phyloP scores from a whole-genome alignment of 306 rosid species.

The Cicer judaicum region DNA sequence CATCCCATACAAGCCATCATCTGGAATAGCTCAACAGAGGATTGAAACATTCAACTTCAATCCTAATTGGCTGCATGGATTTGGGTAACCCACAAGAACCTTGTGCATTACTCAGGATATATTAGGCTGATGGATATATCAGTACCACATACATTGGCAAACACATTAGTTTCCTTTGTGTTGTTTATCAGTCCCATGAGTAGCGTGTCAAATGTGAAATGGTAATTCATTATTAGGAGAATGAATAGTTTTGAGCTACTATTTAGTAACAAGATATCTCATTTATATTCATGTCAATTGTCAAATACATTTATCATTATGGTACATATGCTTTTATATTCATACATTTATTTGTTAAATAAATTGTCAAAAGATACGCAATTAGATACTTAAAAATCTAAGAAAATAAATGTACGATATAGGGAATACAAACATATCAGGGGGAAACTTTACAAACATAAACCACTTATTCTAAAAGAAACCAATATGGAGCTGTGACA shows the following conservation, averaged over 20 bases:
- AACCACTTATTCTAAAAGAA: constrained; percentile 5
- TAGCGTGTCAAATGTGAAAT: constrained; percentile 4
- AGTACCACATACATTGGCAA: neutral
- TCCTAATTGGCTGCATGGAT: constrained; percentile 4
- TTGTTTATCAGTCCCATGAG: neutral
- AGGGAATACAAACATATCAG: neutral
- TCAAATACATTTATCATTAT: neutral
- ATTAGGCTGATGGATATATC: neutral
- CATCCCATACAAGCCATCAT: constrained; percentile 4
- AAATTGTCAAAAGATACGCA: neutral
- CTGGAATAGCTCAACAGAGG: constrained; percentile 24
- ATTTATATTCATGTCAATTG: neutral
- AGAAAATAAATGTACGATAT: neutral
- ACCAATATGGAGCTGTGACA: constrained; percentile 9
- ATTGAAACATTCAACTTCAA: constrained; percentile 31
- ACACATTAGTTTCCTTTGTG: too few species aligned
- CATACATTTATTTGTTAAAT: neutral
- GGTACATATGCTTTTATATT: neutral
- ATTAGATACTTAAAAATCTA: neutral
- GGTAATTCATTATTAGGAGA: constrained; percentile 10
- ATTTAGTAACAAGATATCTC: constrained; percentile 6
- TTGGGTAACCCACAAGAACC: neutral
- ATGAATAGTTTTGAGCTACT: neutral
- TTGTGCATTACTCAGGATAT: neutral
- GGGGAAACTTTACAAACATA: constrained; percentile 15